These are phyloP conservation scores for Vanrija humicola DNA, from an alignment of 1,284 basidiomycete genomes.

Conservation along the genomic window DNA sequence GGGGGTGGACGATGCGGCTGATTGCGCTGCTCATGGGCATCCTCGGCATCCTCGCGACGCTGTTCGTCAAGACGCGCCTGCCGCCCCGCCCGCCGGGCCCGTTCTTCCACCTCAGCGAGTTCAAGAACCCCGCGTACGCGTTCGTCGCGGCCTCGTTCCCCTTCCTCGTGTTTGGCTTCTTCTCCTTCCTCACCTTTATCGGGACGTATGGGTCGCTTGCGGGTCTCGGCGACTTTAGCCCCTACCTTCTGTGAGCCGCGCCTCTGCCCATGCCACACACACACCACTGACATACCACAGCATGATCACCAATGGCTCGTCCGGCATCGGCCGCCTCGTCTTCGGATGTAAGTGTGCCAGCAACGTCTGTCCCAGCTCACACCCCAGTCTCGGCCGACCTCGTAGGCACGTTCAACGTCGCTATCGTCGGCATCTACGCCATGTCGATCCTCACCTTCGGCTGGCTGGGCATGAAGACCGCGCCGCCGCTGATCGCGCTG, in stretches of 20 bases:
- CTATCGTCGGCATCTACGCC: constrained; percentile 19
- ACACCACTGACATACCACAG: constrained; percentile 6
- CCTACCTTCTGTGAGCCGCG: constrained; percentile 35
- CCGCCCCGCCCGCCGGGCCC: constrained; percentile 32
- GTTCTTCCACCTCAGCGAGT: constrained; percentile 32
- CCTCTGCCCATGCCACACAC: not conserved
- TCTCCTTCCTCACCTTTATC: constrained; percentile 34
- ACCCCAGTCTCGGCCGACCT: constrained; percentile 20
- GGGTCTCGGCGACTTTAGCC: constrained; percentile 28
- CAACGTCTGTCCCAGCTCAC: not conserved
- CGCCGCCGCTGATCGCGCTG: constrained; percentile 23
- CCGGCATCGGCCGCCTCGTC: constrained; percentile 28
- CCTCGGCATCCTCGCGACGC: constrained; percentile 21
- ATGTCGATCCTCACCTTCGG: constrained; percentile 32
- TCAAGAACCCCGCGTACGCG: constrained; percentile 29
- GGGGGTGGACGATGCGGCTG: constrained; percentile 37
- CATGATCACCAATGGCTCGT: constrained; percentile 35
- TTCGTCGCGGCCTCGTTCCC: constrained; percentile 23
- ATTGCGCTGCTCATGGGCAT: constrained; percentile 32
- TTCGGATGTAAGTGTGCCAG: constrained; percentile 12
- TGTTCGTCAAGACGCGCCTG: constrained; percentile 34
- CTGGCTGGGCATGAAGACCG: constrained; percentile 29
- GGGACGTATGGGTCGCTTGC: constrained; percentile 32
- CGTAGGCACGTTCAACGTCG: constrained; percentile 34
- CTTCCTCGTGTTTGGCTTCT: constrained; percentile 33